Base-by-base conservation (phyloP, 192 early-diverging fungal genomes). In the Podila epigama region DNA sequence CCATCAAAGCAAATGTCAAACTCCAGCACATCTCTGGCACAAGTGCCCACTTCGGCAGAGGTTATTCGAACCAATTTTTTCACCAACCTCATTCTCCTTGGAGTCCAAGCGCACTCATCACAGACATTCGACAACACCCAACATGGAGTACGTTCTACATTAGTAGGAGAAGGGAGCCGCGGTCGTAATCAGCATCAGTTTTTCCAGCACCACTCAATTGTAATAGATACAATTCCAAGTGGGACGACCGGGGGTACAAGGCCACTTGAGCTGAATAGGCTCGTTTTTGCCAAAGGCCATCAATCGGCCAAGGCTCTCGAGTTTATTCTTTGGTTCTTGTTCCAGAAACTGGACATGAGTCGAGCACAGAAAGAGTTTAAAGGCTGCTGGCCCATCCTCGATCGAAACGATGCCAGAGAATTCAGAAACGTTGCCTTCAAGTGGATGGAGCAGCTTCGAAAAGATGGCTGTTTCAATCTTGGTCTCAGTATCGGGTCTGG, bases 401-500 rank as follows among this genome's bases (percentile, higher is more conserved):
- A 86, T 52, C 77, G 83, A 25, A 70, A 75, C 27, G 83, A 89
- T 39, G 82, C 86, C 3, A 68, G 86, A 12, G 86, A 87, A 25
- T 89, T 90, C 48, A 81, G 89, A 20, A 73, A 83, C 15, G 69
- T 81, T 32, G 81, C 77, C 32, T 89, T 86, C 58, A 85, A 84
- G 44, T 86, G 86, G 86, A 69, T 90, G 7, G 89, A 90, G 42
- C 81, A 88, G 35, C 51, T 87, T 5, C 80, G 84, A n/a, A 85
- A 83, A 25, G 81, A 80, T 16, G 72, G 80, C 2, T 68, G 63
- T 41, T 70, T 81, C 33, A 59, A 55, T 12, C 9, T 77, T 18
- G 73, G 73, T 0, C 66, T 63, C 36, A 57, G 58, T 33, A 5
- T 54, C 4, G 25, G 15, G 15, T 8, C 2, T 4, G 15, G 25